These are phyloP conservation scores for Mortierella sp. DNA, from an alignment of 371 early-diverging fungal genomes.

Conservation along the genomic window DNA sequence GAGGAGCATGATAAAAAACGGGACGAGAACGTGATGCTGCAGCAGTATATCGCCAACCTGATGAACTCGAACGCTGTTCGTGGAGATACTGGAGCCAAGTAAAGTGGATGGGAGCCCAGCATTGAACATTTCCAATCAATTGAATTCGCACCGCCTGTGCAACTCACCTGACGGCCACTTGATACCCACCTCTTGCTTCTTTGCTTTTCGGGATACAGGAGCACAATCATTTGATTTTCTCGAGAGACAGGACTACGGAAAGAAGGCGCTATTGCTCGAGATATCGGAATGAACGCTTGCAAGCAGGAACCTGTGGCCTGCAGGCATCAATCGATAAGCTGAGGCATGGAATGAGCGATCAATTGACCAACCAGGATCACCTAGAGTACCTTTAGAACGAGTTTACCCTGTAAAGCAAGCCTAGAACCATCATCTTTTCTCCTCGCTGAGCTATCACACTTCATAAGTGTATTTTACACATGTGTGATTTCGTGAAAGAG, in stretches of 20 bases:
- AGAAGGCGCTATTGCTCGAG: neutral
- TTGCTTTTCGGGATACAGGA: neutral
- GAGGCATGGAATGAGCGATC: neutral
- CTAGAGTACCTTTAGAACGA: neutral
- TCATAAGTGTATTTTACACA: no score
- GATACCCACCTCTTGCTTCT: neutral
- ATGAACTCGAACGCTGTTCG: conserved; percentile 59
- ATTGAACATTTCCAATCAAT: neutral
- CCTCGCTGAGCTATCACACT: neutral
- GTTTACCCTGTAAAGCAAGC: neutral
- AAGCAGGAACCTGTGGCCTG: neutral
- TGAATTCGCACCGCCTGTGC: neutral
- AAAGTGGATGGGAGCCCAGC: neutral
- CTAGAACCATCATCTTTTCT: neutral
- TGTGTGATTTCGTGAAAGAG: neutral
- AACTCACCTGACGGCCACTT: neutral
- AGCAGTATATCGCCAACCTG: conserved; percentile 54
- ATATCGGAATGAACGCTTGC: no score
- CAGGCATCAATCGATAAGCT: neutral
- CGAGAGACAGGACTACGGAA: neutral
- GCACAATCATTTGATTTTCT: neutral
- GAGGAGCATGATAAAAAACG: conserved; percentile 57
- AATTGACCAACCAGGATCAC: neutral
- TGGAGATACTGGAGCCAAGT: conserved; percentile 30
- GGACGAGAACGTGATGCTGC: conserved; percentile 54